Conservation (phyloP, 208 protist genomes). For the Leishmania lainsoni region DNA sequence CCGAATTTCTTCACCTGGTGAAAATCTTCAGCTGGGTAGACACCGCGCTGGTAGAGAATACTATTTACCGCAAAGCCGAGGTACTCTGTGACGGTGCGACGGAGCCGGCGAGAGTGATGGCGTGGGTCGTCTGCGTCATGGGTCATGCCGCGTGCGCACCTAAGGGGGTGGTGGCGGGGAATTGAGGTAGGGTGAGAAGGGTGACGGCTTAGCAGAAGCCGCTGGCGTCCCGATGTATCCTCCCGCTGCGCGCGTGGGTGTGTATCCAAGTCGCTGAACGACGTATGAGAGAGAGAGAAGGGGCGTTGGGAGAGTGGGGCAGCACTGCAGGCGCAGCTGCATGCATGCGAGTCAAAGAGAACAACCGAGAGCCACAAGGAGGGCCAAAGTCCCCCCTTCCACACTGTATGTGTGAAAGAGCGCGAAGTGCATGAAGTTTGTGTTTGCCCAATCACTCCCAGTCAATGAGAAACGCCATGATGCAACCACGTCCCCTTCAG, state of each 20-base stretch:
- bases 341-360: background rate
- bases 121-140: constrained; percentile 54
- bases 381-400: too few species aligned
- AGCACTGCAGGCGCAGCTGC: background rate
- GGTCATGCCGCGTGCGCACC: background rate
- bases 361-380: background rate
- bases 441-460: background rate
- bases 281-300: background rate
- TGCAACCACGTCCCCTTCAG: too few species aligned
- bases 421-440: background rate
- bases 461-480: too few species aligned
- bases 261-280: background rate
- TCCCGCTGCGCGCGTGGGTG: background rate
- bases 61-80: constrained; percentile 95
- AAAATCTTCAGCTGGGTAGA: constrained; percentile 98
- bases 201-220: background rate
- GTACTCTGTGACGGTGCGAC: constrained; percentile 98
- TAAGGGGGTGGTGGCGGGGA: background rate
- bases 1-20: constrained; percentile 95
- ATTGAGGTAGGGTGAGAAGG: background rate
- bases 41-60: constrained; percentile 97
- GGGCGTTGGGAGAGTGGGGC: background rate
- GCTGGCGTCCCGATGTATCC: background rate
- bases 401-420: background rate
- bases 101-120: constrained; percentile 96